These are phyloP conservation scores for Brassica juncea DNA, from an alignment of 345 rosid genomes.

Conservation along the genomic window DNA sequence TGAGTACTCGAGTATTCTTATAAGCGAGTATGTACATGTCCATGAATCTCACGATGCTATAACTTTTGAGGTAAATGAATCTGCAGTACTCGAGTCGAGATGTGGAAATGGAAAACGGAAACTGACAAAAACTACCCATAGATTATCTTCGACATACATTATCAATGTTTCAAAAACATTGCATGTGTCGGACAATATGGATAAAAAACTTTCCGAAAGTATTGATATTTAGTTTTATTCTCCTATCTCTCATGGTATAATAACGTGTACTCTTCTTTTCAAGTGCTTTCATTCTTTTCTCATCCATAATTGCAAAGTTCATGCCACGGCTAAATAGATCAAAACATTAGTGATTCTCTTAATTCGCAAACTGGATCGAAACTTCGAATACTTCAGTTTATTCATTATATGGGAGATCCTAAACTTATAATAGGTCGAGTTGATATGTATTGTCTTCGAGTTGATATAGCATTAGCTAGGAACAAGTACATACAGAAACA, in stretches of 20 bases:
- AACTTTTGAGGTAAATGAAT: neutral
- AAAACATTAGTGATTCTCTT: neutral
- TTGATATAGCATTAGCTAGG: too few species aligned
- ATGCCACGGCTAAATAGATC: neutral
- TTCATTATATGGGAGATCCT: too few species aligned
- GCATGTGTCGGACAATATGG: slow-evolving; percentile 8
- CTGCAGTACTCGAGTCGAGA: neutral
- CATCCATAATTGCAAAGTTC: slow-evolving; percentile 2
- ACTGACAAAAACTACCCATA: neutral
- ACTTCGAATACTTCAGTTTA: too few species aligned
- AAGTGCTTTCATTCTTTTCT: slow-evolving; percentile 9
- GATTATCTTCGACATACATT: neutral
- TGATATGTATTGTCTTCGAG: too few species aligned
- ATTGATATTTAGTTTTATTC: neutral
- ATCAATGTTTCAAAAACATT: neutral
- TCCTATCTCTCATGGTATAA: neutral
- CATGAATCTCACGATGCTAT: neutral
- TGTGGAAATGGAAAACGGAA: neutral
- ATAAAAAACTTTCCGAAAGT: neutral
- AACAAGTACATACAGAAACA: too few species aligned
- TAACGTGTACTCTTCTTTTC: slow-evolving; percentile 3
- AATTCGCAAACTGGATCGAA: too few species aligned
- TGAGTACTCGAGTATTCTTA: neutral
- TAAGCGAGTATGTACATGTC: neutral
- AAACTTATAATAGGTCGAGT: neutral